Percentiles rank a stretch among this genome's conserved stretches.
These are phyloP conservation scores for Aspergillus conjunctus DNA, from an alignment of 495 filamentous ascomycete species.

Conservation along the genomic window DNA sequence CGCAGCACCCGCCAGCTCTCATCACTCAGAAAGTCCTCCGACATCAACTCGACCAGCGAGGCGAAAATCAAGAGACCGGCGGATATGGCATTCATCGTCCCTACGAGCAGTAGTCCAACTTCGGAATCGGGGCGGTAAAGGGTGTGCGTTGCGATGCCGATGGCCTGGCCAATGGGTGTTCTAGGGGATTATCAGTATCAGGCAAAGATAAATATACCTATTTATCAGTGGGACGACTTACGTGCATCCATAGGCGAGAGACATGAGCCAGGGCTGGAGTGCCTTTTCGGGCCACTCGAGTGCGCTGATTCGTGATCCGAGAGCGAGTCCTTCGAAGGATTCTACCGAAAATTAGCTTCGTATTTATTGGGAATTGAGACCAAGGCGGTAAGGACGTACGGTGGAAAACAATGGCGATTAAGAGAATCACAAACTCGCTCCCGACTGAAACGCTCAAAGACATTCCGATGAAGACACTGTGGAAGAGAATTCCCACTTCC, in stretches of 20 bases:
- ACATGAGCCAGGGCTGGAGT: slow-evolving; percentile 63
- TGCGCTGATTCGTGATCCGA: slow-evolving; percentile 69
- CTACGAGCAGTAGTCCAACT: slow-evolving; percentile 66
- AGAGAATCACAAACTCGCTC: slow-evolving; percentile 68
- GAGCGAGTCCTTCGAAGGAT: slow-evolving; percentile 68
- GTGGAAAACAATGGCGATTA: slow-evolving; percentile 75
- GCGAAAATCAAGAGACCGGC: slow-evolving; percentile 64
- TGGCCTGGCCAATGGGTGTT: slow-evolving; percentile 80
- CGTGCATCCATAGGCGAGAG: slow-evolving; percentile 70
- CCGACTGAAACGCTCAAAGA: slow-evolving; percentile 72
- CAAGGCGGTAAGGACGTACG: slow-evolving; percentile 39
- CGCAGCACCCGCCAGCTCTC: slow-evolving; percentile 59
- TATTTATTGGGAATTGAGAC: not conserved
- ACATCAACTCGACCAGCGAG: slow-evolving; percentile 62
- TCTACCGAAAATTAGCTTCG: slow-evolving; percentile 17
- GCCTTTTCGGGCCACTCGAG: slow-evolving; percentile 47
- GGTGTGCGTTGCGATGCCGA: slow-evolving; percentile 65
- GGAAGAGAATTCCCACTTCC: slow-evolving; percentile 80
- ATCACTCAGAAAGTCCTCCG: slow-evolving; percentile 65
- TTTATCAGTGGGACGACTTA: slow-evolving; percentile 17
- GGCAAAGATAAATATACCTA: not conserved
- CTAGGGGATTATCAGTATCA: slow-evolving; percentile 44
- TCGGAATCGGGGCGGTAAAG: slow-evolving; percentile 66
- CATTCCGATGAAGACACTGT: slow-evolving; percentile 82
- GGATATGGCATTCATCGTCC: slow-evolving; percentile 70